phyloP scores from a whole-genome alignment of 2,329 filamentous ascomycete genomes.

The Sporothrix variecibatus region DNA sequence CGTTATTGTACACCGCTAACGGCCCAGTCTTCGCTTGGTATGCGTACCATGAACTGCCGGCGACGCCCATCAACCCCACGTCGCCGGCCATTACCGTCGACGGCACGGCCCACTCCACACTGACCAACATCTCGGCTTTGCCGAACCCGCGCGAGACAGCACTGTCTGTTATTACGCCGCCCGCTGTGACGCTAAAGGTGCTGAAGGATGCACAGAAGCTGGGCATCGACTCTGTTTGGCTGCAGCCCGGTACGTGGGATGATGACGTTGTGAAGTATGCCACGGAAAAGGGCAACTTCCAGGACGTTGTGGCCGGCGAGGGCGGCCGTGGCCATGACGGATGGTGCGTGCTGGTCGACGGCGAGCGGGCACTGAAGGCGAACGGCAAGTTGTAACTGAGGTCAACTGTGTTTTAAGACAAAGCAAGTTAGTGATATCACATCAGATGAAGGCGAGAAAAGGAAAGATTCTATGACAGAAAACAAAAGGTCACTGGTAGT shows the following conservation, averaged over 20 bases:
- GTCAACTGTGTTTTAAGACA: background rate
- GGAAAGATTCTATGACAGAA: too few species aligned
- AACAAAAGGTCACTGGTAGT: too few species aligned
- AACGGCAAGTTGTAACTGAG: slow-evolving; percentile 49
- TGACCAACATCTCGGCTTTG: slow-evolving; percentile 66
- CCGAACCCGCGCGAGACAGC: slow-evolving; percentile 68
- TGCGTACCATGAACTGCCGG: slow-evolving; percentile 70
- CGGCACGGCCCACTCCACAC: slow-evolving; percentile 60
- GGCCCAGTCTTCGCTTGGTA: slow-evolving; percentile 86
- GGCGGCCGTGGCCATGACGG: slow-evolving; percentile 69
- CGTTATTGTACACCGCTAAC: background rate
- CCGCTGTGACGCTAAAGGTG: slow-evolving; percentile 70
- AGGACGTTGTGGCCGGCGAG: slow-evolving; percentile 67
- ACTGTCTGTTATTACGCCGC: slow-evolving; percentile 85
- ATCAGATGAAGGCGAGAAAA: too few species aligned
- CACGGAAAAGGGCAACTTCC: slow-evolving; percentile 55
- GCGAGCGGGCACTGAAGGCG: slow-evolving; percentile 62
- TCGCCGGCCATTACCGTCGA: slow-evolving; percentile 63
- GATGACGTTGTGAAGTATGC: slow-evolving; percentile 72
- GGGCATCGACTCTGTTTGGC: slow-evolving; percentile 75
- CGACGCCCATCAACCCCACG: slow-evolving; percentile 80
- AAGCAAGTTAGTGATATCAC: too few species aligned
- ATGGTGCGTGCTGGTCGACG: slow-evolving; percentile 87
- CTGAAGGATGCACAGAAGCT: slow-evolving; percentile 75
- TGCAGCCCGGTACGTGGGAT: slow-evolving; percentile 89